These are phyloP conservation scores for Plasmodium adleri DNA, from an alignment of 169 alveolate species.

Conservation along the genomic window DNA sequence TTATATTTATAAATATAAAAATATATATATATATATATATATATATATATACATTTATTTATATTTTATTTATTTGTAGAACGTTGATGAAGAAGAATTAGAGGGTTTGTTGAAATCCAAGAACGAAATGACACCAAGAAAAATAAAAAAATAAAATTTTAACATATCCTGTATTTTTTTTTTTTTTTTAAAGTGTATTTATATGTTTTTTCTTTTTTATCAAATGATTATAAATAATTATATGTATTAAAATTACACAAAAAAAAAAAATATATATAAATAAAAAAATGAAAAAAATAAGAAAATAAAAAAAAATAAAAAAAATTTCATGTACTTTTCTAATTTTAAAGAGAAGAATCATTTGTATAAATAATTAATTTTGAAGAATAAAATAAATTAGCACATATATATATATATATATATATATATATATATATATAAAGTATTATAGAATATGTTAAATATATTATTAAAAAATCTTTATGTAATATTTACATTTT, in stretches of 20 bases:
- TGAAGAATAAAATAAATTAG: background rate
- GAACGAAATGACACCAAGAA: conserved; percentile 14
- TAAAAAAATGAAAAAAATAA: no score
- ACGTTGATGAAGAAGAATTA: conserved; percentile 68
- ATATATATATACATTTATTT: conserved; percentile 4
- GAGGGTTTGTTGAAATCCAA: conserved; percentile 17
- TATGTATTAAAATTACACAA: no score
- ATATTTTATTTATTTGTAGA: conserved; percentile 32
- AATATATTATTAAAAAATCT: no score
- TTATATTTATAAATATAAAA: background rate
- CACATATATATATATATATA: background rate
- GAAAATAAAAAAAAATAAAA: no score
- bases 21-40: background rate
- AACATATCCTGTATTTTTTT: background rate
- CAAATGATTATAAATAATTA: no score
- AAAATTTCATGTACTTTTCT: no score
- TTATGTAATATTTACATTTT: no score
- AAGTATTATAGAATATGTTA: no score
- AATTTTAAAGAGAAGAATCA: no score
- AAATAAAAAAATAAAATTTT: conserved; percentile 12
- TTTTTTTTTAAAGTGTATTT: background rate
- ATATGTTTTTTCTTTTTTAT: no score
- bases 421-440: no score
- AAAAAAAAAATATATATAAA: no score
- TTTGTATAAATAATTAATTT: background rate